A percentile compares a stretch with the other conserved stretches of the same genome.
These are phyloP conservation scores for Gardenia jasminoides DNA, from an alignment of 257 asterid genomes.

Conservation along the genomic window DNA sequence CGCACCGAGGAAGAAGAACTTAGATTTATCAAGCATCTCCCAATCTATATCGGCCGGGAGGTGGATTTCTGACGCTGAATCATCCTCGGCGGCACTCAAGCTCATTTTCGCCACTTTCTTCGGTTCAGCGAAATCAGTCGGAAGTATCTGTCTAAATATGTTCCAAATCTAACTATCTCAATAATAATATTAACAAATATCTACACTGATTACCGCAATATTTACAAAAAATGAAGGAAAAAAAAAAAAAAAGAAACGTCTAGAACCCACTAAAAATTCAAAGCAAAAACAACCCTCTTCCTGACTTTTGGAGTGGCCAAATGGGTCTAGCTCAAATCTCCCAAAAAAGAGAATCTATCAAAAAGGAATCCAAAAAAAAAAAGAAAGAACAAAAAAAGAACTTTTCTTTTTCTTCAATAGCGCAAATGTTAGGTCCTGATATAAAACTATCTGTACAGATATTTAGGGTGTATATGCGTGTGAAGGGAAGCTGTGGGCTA, in stretches of 20 bases:
- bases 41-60: constrained; percentile 96
- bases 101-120: constrained; percentile 83
- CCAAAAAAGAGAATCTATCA: not conserved
- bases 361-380: too few species aligned
- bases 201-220: constrained; percentile 7
- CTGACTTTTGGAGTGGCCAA: constrained; percentile 19
- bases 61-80: constrained; percentile 76
- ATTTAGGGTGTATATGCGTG: not conserved
- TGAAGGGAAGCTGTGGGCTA: not conserved
- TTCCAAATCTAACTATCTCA: constrained; percentile 5
- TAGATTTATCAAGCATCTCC: constrained; percentile 96
- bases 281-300: constrained; percentile 24
- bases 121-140: constrained; percentile 13
- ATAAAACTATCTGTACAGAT: not conserved
- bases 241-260: not conserved
- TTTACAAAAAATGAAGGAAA: not conserved
- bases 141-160: not conserved
- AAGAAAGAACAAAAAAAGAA: not conserved
- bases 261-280: constrained; percentile 10
- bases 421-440: not conserved
- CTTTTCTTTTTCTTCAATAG: not conserved
- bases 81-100: constrained; percentile 70
- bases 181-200: not conserved
- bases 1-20: constrained; percentile 92
- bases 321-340: constrained; percentile 34